A percentile compares a stretch with the other conserved stretches of the same genome.
phyloP scores from a whole-genome alignment of 2,329 filamentous ascomycete genomes.

The Aspergillus glaucus region DNA sequence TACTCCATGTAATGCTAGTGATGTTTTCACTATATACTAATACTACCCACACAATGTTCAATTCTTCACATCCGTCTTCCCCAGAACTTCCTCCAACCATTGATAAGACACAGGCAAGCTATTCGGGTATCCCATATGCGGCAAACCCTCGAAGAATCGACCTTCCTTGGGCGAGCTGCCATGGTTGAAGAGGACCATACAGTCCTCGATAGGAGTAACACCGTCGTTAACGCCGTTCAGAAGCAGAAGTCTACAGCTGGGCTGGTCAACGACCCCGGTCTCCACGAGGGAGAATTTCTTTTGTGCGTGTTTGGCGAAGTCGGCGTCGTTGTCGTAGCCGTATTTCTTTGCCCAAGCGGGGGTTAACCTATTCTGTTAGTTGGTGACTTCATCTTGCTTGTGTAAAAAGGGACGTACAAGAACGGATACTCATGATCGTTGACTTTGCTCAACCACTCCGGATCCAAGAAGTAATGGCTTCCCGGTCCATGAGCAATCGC shows the following conservation, averaged over 20 bases:
- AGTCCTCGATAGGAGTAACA: conserved; percentile 63
- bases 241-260: conserved; percentile 53
- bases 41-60: conserved; percentile 1
- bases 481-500: conserved; percentile 59
- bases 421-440: conserved; percentile 65
- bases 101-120: conserved; percentile 33
- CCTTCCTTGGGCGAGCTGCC: conserved; percentile 58
- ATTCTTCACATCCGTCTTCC: conserved; percentile 16
- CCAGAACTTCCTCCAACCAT: conserved; percentile 30
- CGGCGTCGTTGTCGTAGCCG: conserved; percentile 52
- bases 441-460: conserved; percentile 55
- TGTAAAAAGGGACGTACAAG: neutral
- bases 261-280: conserved; percentile 51
- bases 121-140: conserved; percentile 63
- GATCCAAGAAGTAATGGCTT: conserved; percentile 55
- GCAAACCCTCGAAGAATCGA: conserved; percentile 54
- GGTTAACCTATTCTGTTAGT: conserved; percentile 36
- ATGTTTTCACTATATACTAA: neutral
- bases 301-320: conserved; percentile 50
- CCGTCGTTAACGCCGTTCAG: conserved; percentile 60
- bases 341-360: conserved; percentile 57
- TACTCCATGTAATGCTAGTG: too few relatives aligned
- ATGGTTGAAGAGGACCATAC: conserved; percentile 58
- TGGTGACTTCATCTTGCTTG: neutral
- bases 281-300: conserved; percentile 59